These are phyloP conservation scores for Paramecium bursaria DNA, from an alignment of 73 alveolate genomes.

Conservation along the genomic window DNA sequence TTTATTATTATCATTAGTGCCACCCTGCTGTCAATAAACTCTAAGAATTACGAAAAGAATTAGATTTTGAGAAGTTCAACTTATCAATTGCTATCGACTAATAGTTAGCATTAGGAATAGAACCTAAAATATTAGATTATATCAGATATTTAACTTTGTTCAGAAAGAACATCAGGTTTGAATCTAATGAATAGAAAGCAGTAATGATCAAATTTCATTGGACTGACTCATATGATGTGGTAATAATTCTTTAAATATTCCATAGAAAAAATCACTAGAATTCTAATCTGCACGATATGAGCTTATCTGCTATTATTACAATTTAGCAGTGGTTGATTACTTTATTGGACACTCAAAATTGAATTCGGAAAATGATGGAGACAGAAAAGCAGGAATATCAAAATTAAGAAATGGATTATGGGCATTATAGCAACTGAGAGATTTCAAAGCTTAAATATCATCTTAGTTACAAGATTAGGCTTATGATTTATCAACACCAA, in stretches of 20 bases:
- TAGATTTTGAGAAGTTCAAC: constrained; percentile 39
- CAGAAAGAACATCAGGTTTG: constrained; percentile 12
- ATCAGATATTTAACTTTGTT: constrained; percentile 1
- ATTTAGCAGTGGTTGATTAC: not conserved
- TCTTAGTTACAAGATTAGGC: not conserved
- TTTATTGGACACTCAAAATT: constrained; percentile 5
- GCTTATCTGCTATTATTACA: constrained; percentile 17
- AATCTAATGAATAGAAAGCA: constrained; percentile 30
- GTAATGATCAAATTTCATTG: constrained; percentile 1
- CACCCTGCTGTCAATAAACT: not conserved
- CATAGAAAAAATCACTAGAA: constrained; percentile 8
- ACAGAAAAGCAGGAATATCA: not conserved
- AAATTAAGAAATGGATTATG: constrained; percentile 58
- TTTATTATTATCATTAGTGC: not conserved
- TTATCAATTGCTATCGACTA: constrained; percentile 36
- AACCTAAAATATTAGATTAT: constrained; percentile 7
- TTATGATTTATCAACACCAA: not conserved
- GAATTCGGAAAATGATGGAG: constrained; percentile 6
- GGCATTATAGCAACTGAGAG: constrained; percentile 25
- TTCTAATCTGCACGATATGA: constrained; percentile 20
- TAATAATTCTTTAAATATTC: not conserved
- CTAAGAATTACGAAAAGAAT: not conserved
- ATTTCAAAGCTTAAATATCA: not conserved
- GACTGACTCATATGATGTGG: constrained; percentile 52
- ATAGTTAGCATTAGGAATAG: not conserved